Base-by-base conservation (phyloP, 192 early-diverging fungal genomes). In the Tieghemiomyces parasiticus region DNA sequence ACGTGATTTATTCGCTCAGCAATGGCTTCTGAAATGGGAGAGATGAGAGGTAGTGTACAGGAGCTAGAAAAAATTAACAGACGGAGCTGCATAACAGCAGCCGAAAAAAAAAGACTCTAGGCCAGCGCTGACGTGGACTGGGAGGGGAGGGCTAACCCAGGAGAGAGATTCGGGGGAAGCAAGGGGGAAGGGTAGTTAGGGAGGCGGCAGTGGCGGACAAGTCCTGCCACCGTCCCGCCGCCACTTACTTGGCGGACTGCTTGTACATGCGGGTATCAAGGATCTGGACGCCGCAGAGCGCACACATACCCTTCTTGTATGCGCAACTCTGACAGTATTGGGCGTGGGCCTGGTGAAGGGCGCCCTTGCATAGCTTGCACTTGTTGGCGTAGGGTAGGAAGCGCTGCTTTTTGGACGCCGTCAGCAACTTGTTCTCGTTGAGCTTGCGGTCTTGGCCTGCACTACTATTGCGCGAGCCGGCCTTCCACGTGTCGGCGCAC, bases 401-500 rank as follows among this genome's bases (percentile, higher is more conserved):
- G 53, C 78, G 76, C 58, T 72, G 55, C 65, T 49, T 64, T 78
- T 82, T 34, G 69, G 70, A 67, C 64, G 75, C 76, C 38, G 74
- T 74, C 25, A 82, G 58, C 12, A 82, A 54, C 34, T 82, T 82
- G 60, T 82, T 82, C 49, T 82, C 78, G 56, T 74, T 70, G 13
- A 82, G 46, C 65, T 75, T 78, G 48, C 80, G 67, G 29, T 73
- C 77, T 26, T 71, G 62, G 20, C 66, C 66, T 16, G 60, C 71
- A 33, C 61, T 64, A 10, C 69, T 60, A 28, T 82, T 82, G 25
- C 76, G 69, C 32, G 80, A 76, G 4, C 80, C 80, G 32, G 78
- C 80, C 25, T 82, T 82, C 80, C 80, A 82, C 44, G 78, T 82
- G 58, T 82, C 80, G 29, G 80, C 75, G 30, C 69, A 71, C 58